These are phyloP conservation scores for Phellopilus nigrolimitatus DNA, from an alignment of 1,284 basidiomycete species.

Conservation along the genomic window DNA sequence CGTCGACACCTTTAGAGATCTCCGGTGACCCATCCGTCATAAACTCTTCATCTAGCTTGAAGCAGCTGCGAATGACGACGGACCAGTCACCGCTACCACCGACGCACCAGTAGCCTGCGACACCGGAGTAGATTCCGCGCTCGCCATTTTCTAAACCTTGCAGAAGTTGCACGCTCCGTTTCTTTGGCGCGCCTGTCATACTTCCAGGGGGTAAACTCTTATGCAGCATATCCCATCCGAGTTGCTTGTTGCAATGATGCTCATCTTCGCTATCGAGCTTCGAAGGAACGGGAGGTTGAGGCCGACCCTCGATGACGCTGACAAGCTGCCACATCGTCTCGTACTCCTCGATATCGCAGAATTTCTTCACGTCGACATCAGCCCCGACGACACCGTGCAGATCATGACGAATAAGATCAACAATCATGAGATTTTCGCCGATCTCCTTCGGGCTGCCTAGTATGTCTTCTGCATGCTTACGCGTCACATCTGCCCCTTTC, in stretches of 20 bases:
- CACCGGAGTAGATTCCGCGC: conserved; percentile 88
- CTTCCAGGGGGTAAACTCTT: conserved; percentile 91
- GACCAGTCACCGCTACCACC: conserved; percentile 90
- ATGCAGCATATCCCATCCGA: conserved; percentile 77
- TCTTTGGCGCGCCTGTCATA: conserved; percentile 98
- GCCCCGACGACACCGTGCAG: conserved; percentile 74
- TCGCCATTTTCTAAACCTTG: conserved; percentile 72
- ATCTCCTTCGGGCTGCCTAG: conserved; percentile 87
- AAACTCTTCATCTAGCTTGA: conserved; percentile 55
- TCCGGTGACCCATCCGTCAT: neutral
- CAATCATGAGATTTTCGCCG: conserved; percentile 98
- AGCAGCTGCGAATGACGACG: conserved; percentile 93
- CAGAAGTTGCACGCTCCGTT: conserved; percentile 88
- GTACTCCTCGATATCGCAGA: conserved; percentile 90
- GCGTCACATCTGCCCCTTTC: conserved; percentile 58
- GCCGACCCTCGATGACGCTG: conserved; percentile 80
- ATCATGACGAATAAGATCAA: conserved; percentile 94
- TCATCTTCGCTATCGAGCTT: conserved; percentile 28
- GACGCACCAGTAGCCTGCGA: conserved; percentile 89
- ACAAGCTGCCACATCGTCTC: conserved; percentile 96
- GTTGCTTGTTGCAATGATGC: conserved; percentile 36
- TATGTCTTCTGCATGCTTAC: conserved; percentile 56
- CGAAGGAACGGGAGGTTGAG: conserved; percentile 24
- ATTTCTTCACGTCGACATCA: conserved; percentile 77
- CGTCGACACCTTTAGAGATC: conserved; percentile 15